These are phyloP conservation scores for Globisporangium rhizosaccharum DNA, from an alignment of 352 stramenopile genomes.

Conservation along the genomic window DNA sequence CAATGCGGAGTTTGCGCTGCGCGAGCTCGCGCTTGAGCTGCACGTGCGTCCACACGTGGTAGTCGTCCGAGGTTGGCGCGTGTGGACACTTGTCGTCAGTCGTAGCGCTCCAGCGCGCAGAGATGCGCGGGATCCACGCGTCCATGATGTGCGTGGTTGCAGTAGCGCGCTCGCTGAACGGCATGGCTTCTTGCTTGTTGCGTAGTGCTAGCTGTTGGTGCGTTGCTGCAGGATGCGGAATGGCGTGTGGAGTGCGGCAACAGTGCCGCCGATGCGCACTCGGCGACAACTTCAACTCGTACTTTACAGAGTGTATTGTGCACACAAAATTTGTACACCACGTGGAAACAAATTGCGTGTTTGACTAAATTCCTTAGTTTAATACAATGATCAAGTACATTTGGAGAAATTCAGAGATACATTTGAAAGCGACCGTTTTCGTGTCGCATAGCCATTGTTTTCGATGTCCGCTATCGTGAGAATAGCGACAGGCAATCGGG, in stretches of 20 bases:
- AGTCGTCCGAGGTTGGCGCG: constrained; percentile 43
- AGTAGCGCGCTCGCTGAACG: background rate
- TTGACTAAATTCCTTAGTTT: no score
- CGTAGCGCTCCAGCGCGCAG: constrained; percentile 35
- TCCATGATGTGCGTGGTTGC: constrained; percentile 5
- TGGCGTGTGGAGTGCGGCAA: background rate
- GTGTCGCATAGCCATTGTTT: background rate
- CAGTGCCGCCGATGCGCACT: background rate
- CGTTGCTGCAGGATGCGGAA: constrained; percentile 4
- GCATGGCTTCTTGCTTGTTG: background rate
- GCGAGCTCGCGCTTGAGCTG: constrained; percentile 55
- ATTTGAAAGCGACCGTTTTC: background rate
- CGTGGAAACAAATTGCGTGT: background rate
- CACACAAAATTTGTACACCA: background rate
- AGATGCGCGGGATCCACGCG: constrained; percentile 25
- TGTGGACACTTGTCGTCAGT: constrained; percentile 30
- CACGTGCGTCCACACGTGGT: constrained; percentile 42
- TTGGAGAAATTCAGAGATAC: background rate
- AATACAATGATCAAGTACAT: background rate
- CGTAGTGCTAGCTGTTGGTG: background rate
- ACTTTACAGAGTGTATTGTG: background rate
- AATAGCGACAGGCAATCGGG: no score
- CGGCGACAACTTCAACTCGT: constrained; percentile 12
- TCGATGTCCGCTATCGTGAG: background rate
- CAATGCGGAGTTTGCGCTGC: constrained; percentile 38